Evolutionary conservation across 2,329 filamentous ascomycete species (phyloP), one percentile per base, ranked within the genome.

Genomic region (Sarocladiaceae sp.): DNA sequence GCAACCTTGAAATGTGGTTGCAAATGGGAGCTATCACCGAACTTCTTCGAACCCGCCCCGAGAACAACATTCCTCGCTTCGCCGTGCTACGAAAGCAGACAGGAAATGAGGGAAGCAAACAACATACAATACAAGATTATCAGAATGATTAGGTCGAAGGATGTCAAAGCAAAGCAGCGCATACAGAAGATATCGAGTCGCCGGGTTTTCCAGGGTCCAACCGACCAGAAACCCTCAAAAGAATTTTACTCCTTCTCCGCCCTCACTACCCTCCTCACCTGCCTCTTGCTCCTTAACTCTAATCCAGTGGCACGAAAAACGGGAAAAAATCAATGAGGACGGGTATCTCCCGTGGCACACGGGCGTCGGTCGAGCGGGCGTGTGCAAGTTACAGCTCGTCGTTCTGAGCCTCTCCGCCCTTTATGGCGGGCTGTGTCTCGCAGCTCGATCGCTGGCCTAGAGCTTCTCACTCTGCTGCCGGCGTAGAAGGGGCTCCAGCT

Each of bases 401-500:
- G n/a, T n/a, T n/a, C n/a, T n/a, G n/a, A n/a, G n/a, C n/a, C n/a
- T n/a, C n/a, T n/a, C n/a, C n/a, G n/a, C n/a, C n/a, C n/a, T n/a
- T n/a, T n/a, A n/a, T n/a, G n/a, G n/a, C n/a, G n/a, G n/a, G n/a
- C n/a, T n/a, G n/a, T n/a, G n/a, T n/a, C n/a, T n/a, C n/a, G n/a
- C n/a, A n/a, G 24, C 37, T 41, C 37, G 29, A 15, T 24, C 26
- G 34, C 34, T 41, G 37, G 13, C 37, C 20, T 16, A 24, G 15
- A 41, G 37, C 37, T 41, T 16, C 24, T 41, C 37, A 64, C 47
- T 65, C 60, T 20, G 53, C 68, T 48, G 72, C 61, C 44, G 73
- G 67, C 49, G 76, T 68, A 37, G 74, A 69, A n/a, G 72, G 62
- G n/a, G 65, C 37, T 41, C 37, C 59, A 31, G 76, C 76, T 12